phyloP scores from a whole-genome alignment of 2,329 filamentous ascomycete genomes.

The Fusarium napiforme region DNA sequence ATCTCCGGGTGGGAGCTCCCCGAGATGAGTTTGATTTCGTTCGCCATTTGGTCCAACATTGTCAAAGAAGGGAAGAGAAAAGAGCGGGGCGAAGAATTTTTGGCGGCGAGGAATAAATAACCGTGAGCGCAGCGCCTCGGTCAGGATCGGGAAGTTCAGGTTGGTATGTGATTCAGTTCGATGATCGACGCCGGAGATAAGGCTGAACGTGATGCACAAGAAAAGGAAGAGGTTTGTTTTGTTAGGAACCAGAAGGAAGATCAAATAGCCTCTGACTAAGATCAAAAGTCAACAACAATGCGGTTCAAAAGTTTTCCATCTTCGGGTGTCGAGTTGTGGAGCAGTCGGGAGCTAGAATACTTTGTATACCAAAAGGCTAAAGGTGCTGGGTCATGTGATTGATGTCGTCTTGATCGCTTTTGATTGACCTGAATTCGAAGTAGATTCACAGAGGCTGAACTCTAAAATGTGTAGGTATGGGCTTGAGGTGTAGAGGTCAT shows the following conservation, averaged over 20 bases:
- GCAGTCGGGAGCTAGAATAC: constrained; percentile 22
- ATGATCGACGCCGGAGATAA: constrained; percentile 20
- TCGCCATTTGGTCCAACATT: constrained; percentile 60
- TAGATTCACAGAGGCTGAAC: constrained; percentile 25
- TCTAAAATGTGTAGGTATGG: constrained; percentile 3
- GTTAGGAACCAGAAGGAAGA: neutral
- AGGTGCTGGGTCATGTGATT: constrained; percentile 40
- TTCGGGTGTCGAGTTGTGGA: constrained; percentile 40
- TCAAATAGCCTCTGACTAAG: constrained; percentile 30
- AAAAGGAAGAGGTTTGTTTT: neutral
- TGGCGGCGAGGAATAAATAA: constrained; percentile 42
- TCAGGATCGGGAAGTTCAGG: constrained; percentile 17
- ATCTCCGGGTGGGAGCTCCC: constrained; percentile 61
- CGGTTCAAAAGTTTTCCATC: constrained; percentile 44
- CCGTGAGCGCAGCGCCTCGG: constrained; percentile 22
- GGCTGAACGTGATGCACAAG: constrained; percentile 1
- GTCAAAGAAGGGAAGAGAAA: constrained; percentile 38
- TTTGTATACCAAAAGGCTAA: constrained; percentile 1
- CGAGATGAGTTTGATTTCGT: constrained; percentile 65
- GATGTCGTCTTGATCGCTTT: constrained; percentile 1
- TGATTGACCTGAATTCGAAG: constrained; percentile 4
- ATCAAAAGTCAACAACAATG: constrained; percentile 19
- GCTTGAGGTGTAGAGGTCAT: constrained; percentile 21
- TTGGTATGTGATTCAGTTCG: constrained; percentile 37
- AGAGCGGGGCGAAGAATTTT: constrained; percentile 45